These are phyloP conservation scores for Spirogloea muscicola DNA, from an alignment of 139 green algal genomes.

Conservation along the genomic window DNA sequence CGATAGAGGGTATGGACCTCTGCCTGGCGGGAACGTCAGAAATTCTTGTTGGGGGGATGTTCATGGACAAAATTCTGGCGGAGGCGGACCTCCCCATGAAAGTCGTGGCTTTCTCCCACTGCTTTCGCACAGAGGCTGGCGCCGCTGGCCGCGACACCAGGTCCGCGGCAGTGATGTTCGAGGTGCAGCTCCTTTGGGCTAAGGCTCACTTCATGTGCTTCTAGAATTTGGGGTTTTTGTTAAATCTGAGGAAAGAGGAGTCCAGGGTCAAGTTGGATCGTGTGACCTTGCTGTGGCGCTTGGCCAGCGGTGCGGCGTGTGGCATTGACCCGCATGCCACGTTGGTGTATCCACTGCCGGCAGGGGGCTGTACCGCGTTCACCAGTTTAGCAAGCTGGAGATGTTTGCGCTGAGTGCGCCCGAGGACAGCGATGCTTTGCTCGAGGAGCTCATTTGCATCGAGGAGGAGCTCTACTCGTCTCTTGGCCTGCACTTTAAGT, in stretches of 20 bases:
- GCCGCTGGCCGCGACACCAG: conserved; percentile 69
- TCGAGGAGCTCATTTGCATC: conserved; percentile 72
- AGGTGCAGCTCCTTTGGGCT: too few species aligned
- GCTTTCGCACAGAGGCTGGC: conserved; percentile 95
- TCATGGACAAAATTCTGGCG: conserved; percentile 83
- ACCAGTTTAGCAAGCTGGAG: conserved; percentile 99
- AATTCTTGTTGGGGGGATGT: conserved; percentile 83
- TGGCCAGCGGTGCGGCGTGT: too few species aligned
- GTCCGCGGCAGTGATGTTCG: too few species aligned
- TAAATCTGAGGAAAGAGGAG: too few species aligned
- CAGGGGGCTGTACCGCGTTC: conserved; percentile 90
- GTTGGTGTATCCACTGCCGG: too few species aligned
- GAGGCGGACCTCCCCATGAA: conserved; percentile 80
- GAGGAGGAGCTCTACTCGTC: conserved; percentile 69
- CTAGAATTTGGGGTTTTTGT: too few species aligned
- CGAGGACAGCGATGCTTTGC: conserved; percentile 80
- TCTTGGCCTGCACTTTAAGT: conserved; percentile 95
- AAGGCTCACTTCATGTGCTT: too few species aligned
- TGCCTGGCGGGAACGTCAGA: conserved; percentile 95
- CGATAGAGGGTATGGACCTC: conserved; percentile 68
- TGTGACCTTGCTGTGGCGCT: too few species aligned
- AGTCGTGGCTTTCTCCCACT: conserved; percentile 88
- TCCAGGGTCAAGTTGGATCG: too few species aligned
- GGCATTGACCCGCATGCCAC: too few species aligned
- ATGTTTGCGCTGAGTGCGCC: conserved; percentile 94